phyloP scores from a whole-genome alignment of 768 basidiomycete species.

The Gloeopeniophorella convolvens region DNA sequence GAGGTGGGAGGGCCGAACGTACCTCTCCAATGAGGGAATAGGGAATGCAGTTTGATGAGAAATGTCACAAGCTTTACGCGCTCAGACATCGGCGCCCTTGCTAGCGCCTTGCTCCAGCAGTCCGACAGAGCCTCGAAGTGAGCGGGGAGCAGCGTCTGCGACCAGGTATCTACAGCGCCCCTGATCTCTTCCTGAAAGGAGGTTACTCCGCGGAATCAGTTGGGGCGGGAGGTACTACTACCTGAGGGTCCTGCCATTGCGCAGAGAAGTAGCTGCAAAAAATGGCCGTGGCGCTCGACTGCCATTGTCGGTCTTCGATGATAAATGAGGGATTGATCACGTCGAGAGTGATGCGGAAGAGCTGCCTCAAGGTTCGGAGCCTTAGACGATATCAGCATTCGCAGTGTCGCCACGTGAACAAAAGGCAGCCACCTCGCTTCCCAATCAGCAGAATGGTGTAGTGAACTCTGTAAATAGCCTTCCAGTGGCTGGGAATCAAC shows the following conservation, averaged over 20 bases:
- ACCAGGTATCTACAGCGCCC: constrained; percentile 48
- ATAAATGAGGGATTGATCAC: constrained; percentile 55
- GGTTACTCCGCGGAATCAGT: neutral
- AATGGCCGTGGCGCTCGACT: constrained; percentile 50
- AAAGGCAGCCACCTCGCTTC: constrained; percentile 43
- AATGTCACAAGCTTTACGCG: constrained; percentile 55
- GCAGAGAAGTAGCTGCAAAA: constrained; percentile 55
- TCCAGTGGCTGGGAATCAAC: constrained; percentile 62
- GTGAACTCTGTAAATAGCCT: constrained; percentile 37
- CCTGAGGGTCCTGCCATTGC: constrained; percentile 59
- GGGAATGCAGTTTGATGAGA: constrained; percentile 58
- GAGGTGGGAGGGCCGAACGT: too few species aligned
- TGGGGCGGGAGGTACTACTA: constrained; percentile 25
- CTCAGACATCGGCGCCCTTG: constrained; percentile 49
- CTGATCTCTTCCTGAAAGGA: constrained; percentile 59
- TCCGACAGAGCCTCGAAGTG: constrained; percentile 59
- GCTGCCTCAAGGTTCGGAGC: constrained; percentile 42
- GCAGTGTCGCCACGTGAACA: neutral
- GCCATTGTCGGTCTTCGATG: constrained; percentile 64
- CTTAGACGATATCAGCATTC: constrained; percentile 29
- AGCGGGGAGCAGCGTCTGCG: constrained; percentile 53
- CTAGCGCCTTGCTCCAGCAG: constrained; percentile 62
- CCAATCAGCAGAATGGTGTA: constrained; percentile 36
- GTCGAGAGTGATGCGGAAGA: constrained; percentile 64
- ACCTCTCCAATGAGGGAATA: constrained; percentile 68